phyloP scores from a whole-genome alignment of 2,329 filamentous ascomycete species.

The Hypoxylon sp. region DNA sequence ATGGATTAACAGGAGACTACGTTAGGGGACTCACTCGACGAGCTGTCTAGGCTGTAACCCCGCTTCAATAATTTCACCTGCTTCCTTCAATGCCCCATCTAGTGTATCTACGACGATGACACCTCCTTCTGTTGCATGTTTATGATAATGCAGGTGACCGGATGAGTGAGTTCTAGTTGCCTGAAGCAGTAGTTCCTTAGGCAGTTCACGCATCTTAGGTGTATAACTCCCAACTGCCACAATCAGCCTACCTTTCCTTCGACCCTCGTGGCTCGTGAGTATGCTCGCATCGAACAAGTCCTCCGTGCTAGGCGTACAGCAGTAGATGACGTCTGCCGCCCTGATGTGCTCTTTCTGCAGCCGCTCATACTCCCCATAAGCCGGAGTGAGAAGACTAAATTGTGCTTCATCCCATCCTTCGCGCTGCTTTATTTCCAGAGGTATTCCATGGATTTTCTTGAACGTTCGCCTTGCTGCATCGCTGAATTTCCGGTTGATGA shows the following conservation, averaged over 20 bases:
- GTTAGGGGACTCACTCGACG: conserved; percentile 74
- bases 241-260: conserved; percentile 79
- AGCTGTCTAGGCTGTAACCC: conserved; percentile 80
- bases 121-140: conserved; percentile 74
- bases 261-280: conserved; percentile 79
- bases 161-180: conserved; percentile 64
- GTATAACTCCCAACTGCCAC: conserved; percentile 80
- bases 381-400: conserved; percentile 77
- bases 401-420: conserved; percentile 77
- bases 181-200: conserved; percentile 80
- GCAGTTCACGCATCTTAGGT: conserved; percentile 85
- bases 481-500: conserved; percentile 82
- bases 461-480: conserved; percentile 69
- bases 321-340: conserved; percentile 86
- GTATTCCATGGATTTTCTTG: conserved; percentile 63
- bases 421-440: conserved; percentile 61
- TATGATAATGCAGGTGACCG: conserved; percentile 74
- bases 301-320: conserved; percentile 82
- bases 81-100: conserved; percentile 83
- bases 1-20: neutral
- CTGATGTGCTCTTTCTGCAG: conserved; percentile 79
- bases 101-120: conserved; percentile 82
- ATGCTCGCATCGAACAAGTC: conserved; percentile 82
- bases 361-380: conserved; percentile 77
- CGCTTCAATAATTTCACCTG: conserved; percentile 88